These are phyloP conservation scores for Nicotiana paniculata DNA, from an alignment of 257 asterid genomes.

Conservation along the genomic window DNA sequence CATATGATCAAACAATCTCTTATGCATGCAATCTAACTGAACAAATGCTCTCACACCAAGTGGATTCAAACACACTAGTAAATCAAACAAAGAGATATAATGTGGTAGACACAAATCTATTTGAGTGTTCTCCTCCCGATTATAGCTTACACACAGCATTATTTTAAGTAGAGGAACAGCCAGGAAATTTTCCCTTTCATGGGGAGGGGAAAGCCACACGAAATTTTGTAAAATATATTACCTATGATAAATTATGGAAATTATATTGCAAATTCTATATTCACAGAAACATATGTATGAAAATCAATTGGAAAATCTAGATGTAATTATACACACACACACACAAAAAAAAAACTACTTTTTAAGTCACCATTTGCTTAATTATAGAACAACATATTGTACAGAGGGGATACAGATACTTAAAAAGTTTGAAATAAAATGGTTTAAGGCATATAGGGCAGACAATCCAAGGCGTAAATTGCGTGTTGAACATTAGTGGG, in stretches of 20 bases:
- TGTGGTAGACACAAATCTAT: not conserved
- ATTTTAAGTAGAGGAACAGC: not conserved
- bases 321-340: too few relatives aligned
- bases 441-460: not conserved
- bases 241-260: too few relatives aligned
- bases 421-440: too few relatives aligned
- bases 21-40: not conserved
- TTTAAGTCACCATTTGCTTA: not conserved
- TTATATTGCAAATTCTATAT: too few relatives aligned
- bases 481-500: not conserved
- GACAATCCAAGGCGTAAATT: not conserved
- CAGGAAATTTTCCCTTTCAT: not conserved
- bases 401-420: not conserved
- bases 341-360: not conserved
- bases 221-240: too few relatives aligned
- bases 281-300: not conserved
- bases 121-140: not conserved
- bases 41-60: not conserved
- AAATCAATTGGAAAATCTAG: not conserved
- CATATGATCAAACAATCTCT: not conserved
- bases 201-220: not conserved
- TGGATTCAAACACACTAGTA: not conserved
- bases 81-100: not conserved
- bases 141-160: not conserved
- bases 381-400: not conserved